A percentile compares a stretch with the other conserved stretches of the same genome.
Conservation (phyloP, 306 rosid genomes). For the Luffa acutangula region DNA sequence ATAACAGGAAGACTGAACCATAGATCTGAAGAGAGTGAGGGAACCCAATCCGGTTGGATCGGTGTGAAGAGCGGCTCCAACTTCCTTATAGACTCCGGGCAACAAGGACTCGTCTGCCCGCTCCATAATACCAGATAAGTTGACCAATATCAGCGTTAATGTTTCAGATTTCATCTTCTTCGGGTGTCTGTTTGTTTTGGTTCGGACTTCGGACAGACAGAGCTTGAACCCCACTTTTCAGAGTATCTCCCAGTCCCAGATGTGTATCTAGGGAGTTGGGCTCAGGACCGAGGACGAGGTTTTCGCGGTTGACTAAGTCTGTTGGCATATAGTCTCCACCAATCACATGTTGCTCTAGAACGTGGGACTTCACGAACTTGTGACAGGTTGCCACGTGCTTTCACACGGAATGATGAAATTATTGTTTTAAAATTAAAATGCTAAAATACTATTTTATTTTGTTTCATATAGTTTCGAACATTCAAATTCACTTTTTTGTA, state of each 20-base stretch:
- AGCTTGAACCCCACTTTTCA: too few relatives aligned
- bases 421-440: too few relatives aligned
- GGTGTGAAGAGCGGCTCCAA: slow-evolving; percentile 69
- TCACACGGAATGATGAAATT: background rate
- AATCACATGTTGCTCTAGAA: too few relatives aligned
- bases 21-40: slow-evolving; percentile 73
- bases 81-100: slow-evolving; percentile 86
- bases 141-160: background rate
- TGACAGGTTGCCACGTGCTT: background rate
- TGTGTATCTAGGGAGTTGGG: too few relatives aligned
- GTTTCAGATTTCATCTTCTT: too few relatives aligned
- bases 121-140: slow-evolving; percentile 85
- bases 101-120: slow-evolving; percentile 82
- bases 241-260: too few relatives aligned
- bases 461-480: too few relatives aligned
- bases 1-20: slow-evolving; percentile 64
- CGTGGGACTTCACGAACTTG: background rate
- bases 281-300: background rate
- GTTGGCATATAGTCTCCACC: background rate
- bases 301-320: background rate
- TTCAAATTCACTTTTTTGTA: too few relatives aligned
- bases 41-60: slow-evolving; percentile 85
- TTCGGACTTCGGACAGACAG: too few relatives aligned
- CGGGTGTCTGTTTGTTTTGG: too few relatives aligned
- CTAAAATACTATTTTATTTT: too few relatives aligned